Base-by-base conservation (phyloP, 108 stramenopile genomes). In the Cyclotella atomus region DNA sequence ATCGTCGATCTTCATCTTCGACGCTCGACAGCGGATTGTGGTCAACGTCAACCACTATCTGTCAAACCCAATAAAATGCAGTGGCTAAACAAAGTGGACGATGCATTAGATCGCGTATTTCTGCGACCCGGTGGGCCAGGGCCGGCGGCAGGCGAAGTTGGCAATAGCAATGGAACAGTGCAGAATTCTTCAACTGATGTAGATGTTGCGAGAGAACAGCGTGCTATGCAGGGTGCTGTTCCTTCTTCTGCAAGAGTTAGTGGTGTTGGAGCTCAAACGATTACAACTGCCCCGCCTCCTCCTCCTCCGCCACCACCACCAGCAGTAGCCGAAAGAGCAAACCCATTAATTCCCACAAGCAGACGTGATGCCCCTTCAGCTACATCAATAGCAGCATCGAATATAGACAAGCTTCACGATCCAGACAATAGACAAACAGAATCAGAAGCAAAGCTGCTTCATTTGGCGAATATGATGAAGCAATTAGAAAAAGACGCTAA, bases 81-180 rank as follows among this genome's bases (percentile, higher is more conserved):
- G 50, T 84, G 83, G 83, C 75, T 84, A 38, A 84, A 84, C 50
- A 77, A 76, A 71, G 60, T 84, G 59, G 83, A 84, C 62, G 75
- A 81, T 47, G 75, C 79, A 20, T 36, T 84, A 5, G 83, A 84
- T 52, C 76, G 78, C 30, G 83, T 81, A 33, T 76, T 84, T 14
- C 68, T 69, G 14, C 46, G 54, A 19, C 66, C 55, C 20, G 29
- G 29, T 19, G 30, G 56, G 9, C 28, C 29, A 1, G 10, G 9
- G 14, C 30, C 57, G 1, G 35, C 54, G 1, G 1, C 23, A 6
- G 43, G 23, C 20, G 47, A 57, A 7, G 38, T 9, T 69, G 68
- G 27, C 19, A 24, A 20, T 28, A 19, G 10, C 21, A 36, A 68
- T 19, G 41, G 24, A 17, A 49, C 9, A 4, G 1, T 34, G 32